Evolutionary conservation across 2,329 filamentous ascomycete genomes (phyloP), one percentile per base, ranked within the genome.

Genomic region (Aspergillus melleus): DNA sequence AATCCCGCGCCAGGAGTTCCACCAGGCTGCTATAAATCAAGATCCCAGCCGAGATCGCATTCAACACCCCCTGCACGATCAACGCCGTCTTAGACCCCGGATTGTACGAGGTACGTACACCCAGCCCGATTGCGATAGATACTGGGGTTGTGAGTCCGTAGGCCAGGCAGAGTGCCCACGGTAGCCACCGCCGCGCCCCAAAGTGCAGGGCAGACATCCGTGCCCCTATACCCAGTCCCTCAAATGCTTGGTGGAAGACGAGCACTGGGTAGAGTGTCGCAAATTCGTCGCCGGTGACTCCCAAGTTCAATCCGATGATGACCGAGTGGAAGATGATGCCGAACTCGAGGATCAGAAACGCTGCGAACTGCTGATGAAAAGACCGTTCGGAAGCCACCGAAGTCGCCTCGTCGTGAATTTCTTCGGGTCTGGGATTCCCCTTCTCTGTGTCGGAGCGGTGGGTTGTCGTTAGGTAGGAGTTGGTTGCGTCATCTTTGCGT

Each of bases 311-410:
- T 2, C 86, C 86, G 61, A 88, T 87, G 69, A 88, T 86, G 52
- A 88, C 81, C 3, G 82, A 85, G 74, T 88, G 86, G 74, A 88
- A 87, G 57, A 88, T 82, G 61, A 88, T 82, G 61, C 86, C 85
- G 66, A 81, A 87, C 70, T 87, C 86, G 24, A 85, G 79, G 47
- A 80, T 79, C 26, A 79, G 71, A 67, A 71, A 78, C 20, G 69
- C 78, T 52, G 75, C 72, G 30, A 78, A 74, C 52, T 78, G 76
- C 52, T 75, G 72, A 8, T 51, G 62, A 63, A 76, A 76, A 0
- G 74, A 73, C 4, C 66, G 67, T 20, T 75, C 72, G 4, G 68
- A 64, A 0, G 20, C 22, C 11, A 58, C 51, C 0, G 56, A 60
- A 4, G 57, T 19, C n/a, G 46, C 20, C 2, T 66, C 64, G 46